These are phyloP conservation scores for Taphrina pruni DNA, from an alignment of 1,139 yeast species.

Conservation along the genomic window DNA sequence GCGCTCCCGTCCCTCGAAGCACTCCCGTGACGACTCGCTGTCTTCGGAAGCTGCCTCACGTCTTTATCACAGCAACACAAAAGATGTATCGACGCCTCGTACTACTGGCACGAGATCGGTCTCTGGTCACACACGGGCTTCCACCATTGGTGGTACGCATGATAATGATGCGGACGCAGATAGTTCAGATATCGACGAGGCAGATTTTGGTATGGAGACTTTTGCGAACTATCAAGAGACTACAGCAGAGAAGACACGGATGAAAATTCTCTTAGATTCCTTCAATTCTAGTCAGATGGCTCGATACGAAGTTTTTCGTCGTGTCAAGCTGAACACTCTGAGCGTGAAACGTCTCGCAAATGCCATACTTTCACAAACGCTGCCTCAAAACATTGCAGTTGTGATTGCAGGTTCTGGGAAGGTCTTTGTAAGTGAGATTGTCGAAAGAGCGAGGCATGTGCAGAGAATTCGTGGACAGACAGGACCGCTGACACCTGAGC, in stretches of 20 bases:
- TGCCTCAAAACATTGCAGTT: slow-evolving; percentile 82
- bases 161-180: slow-evolving; percentile 29
- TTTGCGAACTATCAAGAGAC: slow-evolving; percentile 31
- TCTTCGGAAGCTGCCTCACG: slow-evolving; percentile 14
- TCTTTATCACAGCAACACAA: neutral
- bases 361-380: slow-evolving; percentile 76
- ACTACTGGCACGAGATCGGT: slow-evolving; percentile 10
- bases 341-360: slow-evolving; percentile 77
- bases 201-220: slow-evolving; percentile 33
- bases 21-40: slow-evolving; percentile 12
- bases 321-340: slow-evolving; percentile 79
- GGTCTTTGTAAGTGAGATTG: slow-evolving; percentile 84
- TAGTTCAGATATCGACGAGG: slow-evolving; percentile 36
- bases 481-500: slow-evolving; percentile 79
- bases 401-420: slow-evolving; percentile 87
- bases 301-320: slow-evolving; percentile 82
- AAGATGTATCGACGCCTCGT: slow-evolving; percentile 10
- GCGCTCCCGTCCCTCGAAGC: slow-evolving; percentile 11
- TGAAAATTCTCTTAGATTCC: slow-evolving; percentile 67
- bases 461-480: slow-evolving; percentile 49
- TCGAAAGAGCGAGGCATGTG: slow-evolving; percentile 56
- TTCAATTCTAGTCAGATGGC: slow-evolving; percentile 85
- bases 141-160: slow-evolving; percentile 8
- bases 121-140: slow-evolving; percentile 15
- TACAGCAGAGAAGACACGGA: slow-evolving; percentile 38